These are phyloP conservation scores for Acephala macrosclerotiorum DNA, from an alignment of 2,329 filamentous ascomycete genomes.

Conservation along the genomic window DNA sequence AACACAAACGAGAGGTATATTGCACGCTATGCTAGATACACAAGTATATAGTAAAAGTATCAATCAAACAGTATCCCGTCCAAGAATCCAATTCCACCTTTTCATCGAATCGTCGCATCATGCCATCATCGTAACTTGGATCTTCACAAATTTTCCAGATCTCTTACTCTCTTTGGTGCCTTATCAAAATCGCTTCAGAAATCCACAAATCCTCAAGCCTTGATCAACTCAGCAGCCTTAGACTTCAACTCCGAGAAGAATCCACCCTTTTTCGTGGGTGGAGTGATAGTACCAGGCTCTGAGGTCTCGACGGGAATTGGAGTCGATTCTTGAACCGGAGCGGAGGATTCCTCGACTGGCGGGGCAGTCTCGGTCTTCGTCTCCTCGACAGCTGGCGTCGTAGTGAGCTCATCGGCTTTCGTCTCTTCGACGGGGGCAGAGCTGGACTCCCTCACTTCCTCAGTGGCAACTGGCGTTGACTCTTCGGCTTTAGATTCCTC, in stretches of 20 bases:
- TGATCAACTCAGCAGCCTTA: conserved; percentile 22
- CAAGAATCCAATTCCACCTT: background rate
- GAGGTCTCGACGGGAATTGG: background rate
- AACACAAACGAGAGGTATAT: conserved; percentile 6
- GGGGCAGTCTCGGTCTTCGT: conserved; percentile 4
- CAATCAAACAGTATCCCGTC: background rate
- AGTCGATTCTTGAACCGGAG: conserved; percentile 4
- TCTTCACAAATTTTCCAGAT: background rate
- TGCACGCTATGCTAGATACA: conserved; percentile 3
- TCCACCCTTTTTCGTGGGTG: background rate
- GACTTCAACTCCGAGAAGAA: conserved; percentile 9
- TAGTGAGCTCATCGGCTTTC: background rate
- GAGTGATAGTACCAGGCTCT: background rate
- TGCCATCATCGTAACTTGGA: background rate
- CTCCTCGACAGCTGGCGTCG: conserved; percentile 6
- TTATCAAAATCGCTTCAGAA: too few relatives aligned
- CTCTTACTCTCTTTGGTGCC: too few relatives aligned
- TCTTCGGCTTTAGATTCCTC: background rate
- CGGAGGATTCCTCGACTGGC: background rate
- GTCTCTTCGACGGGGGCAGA: background rate
- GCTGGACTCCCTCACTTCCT: background rate
- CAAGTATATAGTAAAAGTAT: background rate
- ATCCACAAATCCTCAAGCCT: background rate
- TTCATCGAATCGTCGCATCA: background rate
- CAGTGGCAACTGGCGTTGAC: background rate